Percentiles rank a stretch among this genome's conserved stretches.
These are phyloP conservation scores for Astragalus membranaceus DNA, from an alignment of 306 rosid genomes.

Conservation along the genomic window DNA sequence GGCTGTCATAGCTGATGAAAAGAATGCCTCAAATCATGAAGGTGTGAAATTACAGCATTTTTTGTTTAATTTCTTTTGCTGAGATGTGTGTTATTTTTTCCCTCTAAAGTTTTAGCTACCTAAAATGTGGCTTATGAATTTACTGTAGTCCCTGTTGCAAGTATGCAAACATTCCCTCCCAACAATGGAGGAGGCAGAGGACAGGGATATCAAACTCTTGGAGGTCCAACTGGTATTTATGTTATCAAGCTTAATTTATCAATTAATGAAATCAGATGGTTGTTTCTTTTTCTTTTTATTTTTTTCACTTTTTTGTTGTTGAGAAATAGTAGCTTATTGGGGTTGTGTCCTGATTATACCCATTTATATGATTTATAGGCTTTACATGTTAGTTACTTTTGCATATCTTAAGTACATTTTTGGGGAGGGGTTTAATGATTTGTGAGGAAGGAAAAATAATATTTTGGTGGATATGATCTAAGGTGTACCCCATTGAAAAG, in stretches of 20 bases:
- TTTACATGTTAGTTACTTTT: neutral
- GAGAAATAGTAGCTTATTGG: neutral
- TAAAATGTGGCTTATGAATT: neutral
- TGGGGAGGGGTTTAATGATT: neutral
- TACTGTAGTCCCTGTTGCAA: conserved; percentile 52
- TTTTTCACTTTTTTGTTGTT: neutral
- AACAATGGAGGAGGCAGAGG: conserved; percentile 48
- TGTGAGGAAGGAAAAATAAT: neutral
- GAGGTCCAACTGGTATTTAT: conserved; percentile 25
- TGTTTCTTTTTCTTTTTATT: neutral
- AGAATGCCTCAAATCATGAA: conserved; percentile 30
- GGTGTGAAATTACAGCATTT: conserved; percentile 32
- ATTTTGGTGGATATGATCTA: neutral
- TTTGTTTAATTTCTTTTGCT: neutral
- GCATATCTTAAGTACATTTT: neutral
- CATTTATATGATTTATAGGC: neutral
- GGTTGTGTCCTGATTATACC: neutral
- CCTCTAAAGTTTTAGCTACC: neutral
- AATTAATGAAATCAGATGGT: neutral
- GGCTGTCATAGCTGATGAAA: conserved; percentile 63
- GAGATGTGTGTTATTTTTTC: neutral
- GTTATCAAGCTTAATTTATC: neutral
- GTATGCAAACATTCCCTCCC: conserved; percentile 68
- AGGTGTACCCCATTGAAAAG: too few relatives aligned
- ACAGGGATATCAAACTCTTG: conserved; percentile 61